Conservation (phyloP, 345 rosid species). For the Arabis alpina region DNA sequence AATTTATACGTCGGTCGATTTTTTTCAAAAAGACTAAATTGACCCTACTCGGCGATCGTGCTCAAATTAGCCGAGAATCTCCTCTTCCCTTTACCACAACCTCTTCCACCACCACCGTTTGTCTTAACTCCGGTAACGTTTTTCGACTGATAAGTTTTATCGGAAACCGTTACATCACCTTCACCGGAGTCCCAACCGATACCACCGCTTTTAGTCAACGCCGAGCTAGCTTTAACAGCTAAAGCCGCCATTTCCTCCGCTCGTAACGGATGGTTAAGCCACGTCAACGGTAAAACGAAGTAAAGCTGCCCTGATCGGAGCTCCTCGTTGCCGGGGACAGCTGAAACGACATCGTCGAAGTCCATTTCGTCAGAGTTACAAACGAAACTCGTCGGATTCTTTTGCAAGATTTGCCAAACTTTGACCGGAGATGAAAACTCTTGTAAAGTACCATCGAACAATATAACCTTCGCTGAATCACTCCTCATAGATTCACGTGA, state of each 20-base stretch:
- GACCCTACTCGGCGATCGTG: conserved; percentile 74
- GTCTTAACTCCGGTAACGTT: conserved; percentile 20
- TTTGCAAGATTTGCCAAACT: conserved; percentile 71
- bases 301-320: conserved; percentile 88
- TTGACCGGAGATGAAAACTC: conserved; percentile 82
- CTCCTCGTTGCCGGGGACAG: conserved; percentile 72
- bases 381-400: conserved; percentile 65
- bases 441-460: conserved; percentile 72
- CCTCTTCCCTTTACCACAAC: conserved; percentile 47
- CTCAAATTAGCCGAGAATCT: conserved; percentile 60
- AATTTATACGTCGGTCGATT: conserved; percentile 24
- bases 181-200: conserved; percentile 30
- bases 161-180: neutral
- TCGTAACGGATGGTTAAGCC: conserved; percentile 66
- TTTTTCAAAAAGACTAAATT: conserved; percentile 25
- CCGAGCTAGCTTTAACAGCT: conserved; percentile 95
- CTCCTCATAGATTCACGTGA: conserved; percentile 68
- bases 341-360: conserved; percentile 73
- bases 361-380: conserved; percentile 99
- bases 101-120: conserved; percentile 32
- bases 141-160: neutral
- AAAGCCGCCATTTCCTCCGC: conserved; percentile 96
- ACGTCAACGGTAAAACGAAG: conserved; percentile 73
- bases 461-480: conserved; percentile 72
- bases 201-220: conserved; percentile 50